Evolutionary conservation across 2,329 filamentous ascomycete genomes (phyloP), one percentile per base, ranked within the genome.

Genomic region (Anthostomella pinea): DNA sequence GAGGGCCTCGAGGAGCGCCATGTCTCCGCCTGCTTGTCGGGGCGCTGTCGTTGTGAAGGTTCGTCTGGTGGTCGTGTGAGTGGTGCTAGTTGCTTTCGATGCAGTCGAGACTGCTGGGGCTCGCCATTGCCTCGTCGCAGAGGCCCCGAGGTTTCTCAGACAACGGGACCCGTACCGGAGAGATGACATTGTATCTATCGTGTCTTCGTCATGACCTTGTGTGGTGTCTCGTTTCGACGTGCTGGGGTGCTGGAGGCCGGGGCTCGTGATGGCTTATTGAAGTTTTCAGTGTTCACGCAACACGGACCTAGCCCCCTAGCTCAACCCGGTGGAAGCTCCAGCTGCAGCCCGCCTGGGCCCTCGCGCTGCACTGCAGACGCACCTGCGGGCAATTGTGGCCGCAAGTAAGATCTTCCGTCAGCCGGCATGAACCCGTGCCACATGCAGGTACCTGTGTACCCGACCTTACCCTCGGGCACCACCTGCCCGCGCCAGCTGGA

Each of bases 171-270:
- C 41, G 41, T 49, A 49, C 47, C 53, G 53, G 33, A 59, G 44
- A 52, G 57, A 46, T 30, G 56, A 56, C 57, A 60, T 60, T 33
- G 25, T 53, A 37, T 41, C 35, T 52, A 48, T 48, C 25, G 42
- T 40, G 37, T 28, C 34, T 29, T 54, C 48, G 45, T 45, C 54
- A 55, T 57, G 49, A 38, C 54, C 49, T 43, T 35, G 28, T 23
- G 30, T 19, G 26, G 22, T 23, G 32, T 28, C 17, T 26, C 8
- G 28, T 15, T 27, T 30, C 13, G 19, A 22, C 20, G 38, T 27
- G 33, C 34, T 24, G 10, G 22, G 36, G 22, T 38, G n/a, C 33
- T 14, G 11, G 30, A 19, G 18, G 16, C 19, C 19, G n/a, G 20
- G 16, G 29, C 18, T 26, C 27, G 30, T 33, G 30, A 41, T 38